These are phyloP conservation scores for Microdochium trichocladiopsis DNA, from an alignment of 2,329 filamentous ascomycete species.

Conservation along the genomic window DNA sequence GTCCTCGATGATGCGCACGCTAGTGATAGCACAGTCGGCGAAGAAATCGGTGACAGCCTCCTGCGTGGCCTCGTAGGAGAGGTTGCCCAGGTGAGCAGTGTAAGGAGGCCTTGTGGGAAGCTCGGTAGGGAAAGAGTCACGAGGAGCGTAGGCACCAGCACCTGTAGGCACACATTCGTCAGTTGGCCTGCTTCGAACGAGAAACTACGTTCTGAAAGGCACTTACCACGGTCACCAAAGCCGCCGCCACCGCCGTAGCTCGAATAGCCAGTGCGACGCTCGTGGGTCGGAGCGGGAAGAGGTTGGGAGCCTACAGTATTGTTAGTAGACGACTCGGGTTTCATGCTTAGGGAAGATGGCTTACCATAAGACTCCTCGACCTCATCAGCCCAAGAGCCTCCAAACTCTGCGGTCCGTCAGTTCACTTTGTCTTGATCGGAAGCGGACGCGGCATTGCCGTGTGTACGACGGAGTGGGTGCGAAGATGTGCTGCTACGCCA, in stretches of 20 bases:
- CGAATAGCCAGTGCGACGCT: constrained; percentile 13
- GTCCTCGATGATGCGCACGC: constrained; percentile 94
- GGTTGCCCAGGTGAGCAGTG: constrained; percentile 92
- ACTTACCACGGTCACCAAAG: constrained; percentile 23
- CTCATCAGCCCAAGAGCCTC: constrained; percentile 96
- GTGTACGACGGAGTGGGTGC: too few species aligned
- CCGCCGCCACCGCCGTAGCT: constrained; percentile 14
- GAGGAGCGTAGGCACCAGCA: constrained; percentile 40
- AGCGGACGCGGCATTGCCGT: constrained; percentile 10
- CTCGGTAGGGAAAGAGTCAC: constrained; percentile 65
- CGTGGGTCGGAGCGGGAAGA: constrained; percentile 33
- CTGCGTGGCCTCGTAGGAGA: constrained; percentile 87
- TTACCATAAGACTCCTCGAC: constrained; percentile 86
- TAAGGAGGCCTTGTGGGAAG: constrained; percentile 89
- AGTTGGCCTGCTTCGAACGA: background rate
- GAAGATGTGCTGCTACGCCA: too few species aligned
- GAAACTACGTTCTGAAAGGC: background rate
- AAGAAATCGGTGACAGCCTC: constrained; percentile 85
- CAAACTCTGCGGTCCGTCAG: constrained; percentile 34
- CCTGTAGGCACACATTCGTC: background rate
- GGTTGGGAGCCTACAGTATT: constrained; percentile 44
- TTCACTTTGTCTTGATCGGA: constrained; percentile 6
- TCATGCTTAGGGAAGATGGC: constrained; percentile 23
- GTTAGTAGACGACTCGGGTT: constrained; percentile 3
- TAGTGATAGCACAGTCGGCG: constrained; percentile 74